These are phyloP conservation scores for Xylaria castorea DNA, from an alignment of 495 filamentous ascomycete genomes.

Conservation along the genomic window DNA sequence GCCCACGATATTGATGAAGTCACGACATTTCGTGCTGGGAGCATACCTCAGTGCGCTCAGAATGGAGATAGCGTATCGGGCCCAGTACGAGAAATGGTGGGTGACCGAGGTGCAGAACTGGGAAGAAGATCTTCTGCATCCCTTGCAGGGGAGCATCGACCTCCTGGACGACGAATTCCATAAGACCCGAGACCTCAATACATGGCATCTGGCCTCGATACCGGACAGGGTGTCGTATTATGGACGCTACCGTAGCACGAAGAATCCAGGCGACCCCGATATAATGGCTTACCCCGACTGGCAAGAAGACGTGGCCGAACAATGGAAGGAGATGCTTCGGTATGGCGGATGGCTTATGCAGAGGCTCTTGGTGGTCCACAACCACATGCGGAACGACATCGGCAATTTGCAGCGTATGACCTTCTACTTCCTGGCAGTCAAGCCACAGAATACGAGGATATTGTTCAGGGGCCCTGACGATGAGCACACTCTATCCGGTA, in stretches of 20 bases:
- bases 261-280: background rate
- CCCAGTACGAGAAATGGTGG: background rate
- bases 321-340: background rate
- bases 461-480: background rate
- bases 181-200: background rate
- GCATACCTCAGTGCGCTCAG: slow-evolving; percentile 7
- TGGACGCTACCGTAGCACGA: background rate
- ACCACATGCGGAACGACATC: slow-evolving; percentile 24
- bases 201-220: background rate
- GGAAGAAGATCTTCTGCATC: background rate
- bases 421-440: slow-evolving; percentile 22
- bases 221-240: background rate
- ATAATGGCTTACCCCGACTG: background rate
- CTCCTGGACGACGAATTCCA: background rate
- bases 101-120: background rate
- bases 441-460: background rate
- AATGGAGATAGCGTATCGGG: background rate
- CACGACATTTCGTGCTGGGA: slow-evolving; percentile 12
- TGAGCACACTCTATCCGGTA: background rate
- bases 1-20: background rate
- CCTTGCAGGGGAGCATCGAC: background rate
- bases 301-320: background rate
- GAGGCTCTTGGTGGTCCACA: background rate
- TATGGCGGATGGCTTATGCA: slow-evolving; percentile 26
- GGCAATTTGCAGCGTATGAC: slow-evolving; percentile 26